These are phyloP conservation scores for Fomitopsis schrenkii DNA, from an alignment of 1,284 basidiomycete genomes.

Conservation along the genomic window DNA sequence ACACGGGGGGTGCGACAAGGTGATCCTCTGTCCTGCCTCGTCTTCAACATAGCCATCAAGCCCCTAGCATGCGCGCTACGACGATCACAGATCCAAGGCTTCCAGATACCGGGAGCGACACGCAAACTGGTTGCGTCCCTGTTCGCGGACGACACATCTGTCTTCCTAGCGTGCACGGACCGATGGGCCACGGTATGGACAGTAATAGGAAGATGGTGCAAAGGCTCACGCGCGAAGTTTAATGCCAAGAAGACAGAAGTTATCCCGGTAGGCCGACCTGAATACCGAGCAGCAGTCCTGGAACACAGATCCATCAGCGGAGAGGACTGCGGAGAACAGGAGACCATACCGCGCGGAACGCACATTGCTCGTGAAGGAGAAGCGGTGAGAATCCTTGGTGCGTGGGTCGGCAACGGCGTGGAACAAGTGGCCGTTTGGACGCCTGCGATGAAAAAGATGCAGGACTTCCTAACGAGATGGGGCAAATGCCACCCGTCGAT, in stretches of 20 bases:
- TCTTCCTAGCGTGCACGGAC: not conserved
- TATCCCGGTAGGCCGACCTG: not conserved
- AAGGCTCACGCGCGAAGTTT: not conserved
- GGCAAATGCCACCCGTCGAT: slow-evolving; percentile 9
- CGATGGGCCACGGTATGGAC: not conserved
- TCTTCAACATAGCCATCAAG: slow-evolving; percentile 35
- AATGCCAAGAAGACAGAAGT: not conserved
- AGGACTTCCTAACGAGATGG: slow-evolving; percentile 14
- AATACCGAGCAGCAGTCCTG: not conserved
- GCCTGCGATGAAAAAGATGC: slow-evolving; percentile 11
- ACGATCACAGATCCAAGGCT: slow-evolving; percentile 25
- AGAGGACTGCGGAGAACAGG: not conserved
- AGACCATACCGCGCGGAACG: not conserved
- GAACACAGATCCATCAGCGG: no score
- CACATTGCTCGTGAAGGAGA: slow-evolving; percentile 20
- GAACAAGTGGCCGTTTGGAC: not conserved
- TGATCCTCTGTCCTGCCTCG: slow-evolving; percentile 33
- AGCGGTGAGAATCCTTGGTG: slow-evolving; percentile 22
- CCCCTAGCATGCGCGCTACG: slow-evolving; percentile 26
- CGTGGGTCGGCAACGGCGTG: slow-evolving; percentile 22
- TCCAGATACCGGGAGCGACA: slow-evolving; percentile 14
- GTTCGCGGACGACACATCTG: not conserved
- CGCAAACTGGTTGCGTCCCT: not conserved
- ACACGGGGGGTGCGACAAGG: slow-evolving; percentile 28
- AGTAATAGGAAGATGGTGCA: not conserved